Percentiles rank a stretch among this genome's conserved stretches.
phyloP scores from a whole-genome alignment of 257 asterid genomes.

The Rubia yunnanensis region DNA sequence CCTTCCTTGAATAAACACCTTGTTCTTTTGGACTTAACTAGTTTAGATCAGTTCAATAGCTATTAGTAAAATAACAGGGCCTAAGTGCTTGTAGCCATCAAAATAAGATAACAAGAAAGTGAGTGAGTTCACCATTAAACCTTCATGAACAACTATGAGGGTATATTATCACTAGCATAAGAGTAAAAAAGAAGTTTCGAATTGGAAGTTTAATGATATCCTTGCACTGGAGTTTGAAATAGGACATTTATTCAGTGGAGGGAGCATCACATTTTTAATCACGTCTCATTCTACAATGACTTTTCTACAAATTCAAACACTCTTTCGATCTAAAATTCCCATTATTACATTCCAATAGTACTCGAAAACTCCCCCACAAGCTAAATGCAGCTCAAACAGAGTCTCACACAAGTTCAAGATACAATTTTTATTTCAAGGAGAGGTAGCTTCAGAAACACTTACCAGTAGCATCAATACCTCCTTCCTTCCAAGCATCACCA shows the following conservation, averaged over 20 bases:
- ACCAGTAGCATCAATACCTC: slow-evolving; percentile 99
- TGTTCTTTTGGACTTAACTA: too few relatives aligned
- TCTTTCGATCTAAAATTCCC: background rate
- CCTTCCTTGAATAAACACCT: too few relatives aligned
- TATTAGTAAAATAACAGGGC: too few relatives aligned
- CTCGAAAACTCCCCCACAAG: background rate
- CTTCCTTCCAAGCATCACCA: slow-evolving; percentile 99
- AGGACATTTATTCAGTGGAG: background rate
- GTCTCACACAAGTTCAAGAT: background rate
- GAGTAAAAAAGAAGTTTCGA: background rate
- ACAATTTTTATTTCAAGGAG: background rate
- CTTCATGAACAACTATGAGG: background rate
- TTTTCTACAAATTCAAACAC: background rate
- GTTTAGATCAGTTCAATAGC: too few relatives aligned
- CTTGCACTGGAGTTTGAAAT: background rate
- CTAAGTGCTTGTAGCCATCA: background rate
- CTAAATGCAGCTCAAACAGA: background rate
- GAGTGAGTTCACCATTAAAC: background rate
- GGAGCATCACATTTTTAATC: background rate
- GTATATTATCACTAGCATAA: background rate
- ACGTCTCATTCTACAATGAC: too few relatives aligned
- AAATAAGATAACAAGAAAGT: too few relatives aligned
- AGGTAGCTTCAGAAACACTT: slow-evolving; percentile 21
- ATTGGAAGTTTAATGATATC: background rate
- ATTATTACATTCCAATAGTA: background rate